phyloP scores from a whole-genome alignment of 345 rosid species.

The Luvunga scandens region DNA sequence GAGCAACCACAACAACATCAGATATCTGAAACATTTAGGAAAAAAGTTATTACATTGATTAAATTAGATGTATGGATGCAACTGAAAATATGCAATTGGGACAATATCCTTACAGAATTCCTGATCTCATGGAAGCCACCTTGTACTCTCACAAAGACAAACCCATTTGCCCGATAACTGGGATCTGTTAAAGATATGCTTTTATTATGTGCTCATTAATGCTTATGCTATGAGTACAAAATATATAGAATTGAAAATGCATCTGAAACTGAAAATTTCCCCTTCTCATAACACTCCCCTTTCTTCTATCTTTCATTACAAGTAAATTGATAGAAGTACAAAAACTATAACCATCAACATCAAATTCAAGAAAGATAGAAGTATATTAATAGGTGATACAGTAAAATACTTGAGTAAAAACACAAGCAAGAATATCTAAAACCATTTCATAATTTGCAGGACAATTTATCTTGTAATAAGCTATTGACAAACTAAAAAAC shows the following conservation, averaged over 20 bases:
- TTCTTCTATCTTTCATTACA: not conserved
- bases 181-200: slow-evolving; percentile 51
- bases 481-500: not conserved
- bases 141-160: slow-evolving; percentile 86
- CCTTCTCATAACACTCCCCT: not conserved
- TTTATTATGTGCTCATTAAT: not conserved
- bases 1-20: slow-evolving; percentile 78
- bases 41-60: slow-evolving; percentile 9
- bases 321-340: not conserved
- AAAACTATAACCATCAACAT: not conserved
- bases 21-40: slow-evolving; percentile 48
- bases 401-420: not conserved
- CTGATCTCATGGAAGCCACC: slow-evolving; percentile 98
- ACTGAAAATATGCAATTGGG: not conserved
- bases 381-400: not conserved
- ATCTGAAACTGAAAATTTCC: not conserved
- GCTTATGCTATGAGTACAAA: not conserved
- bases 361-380: not conserved
- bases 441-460: not conserved
- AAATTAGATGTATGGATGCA: not conserved
- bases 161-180: slow-evolving; percentile 55
- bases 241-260: not conserved
- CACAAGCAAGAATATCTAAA: not conserved
- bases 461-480: not conserved
- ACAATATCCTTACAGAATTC: slow-evolving; percentile 68